Percentiles rank a stretch among this genome's conserved stretches.
phyloP scores from a whole-genome alignment of 192 early-diverging fungal species.

The Oehlia diaphana region DNA sequence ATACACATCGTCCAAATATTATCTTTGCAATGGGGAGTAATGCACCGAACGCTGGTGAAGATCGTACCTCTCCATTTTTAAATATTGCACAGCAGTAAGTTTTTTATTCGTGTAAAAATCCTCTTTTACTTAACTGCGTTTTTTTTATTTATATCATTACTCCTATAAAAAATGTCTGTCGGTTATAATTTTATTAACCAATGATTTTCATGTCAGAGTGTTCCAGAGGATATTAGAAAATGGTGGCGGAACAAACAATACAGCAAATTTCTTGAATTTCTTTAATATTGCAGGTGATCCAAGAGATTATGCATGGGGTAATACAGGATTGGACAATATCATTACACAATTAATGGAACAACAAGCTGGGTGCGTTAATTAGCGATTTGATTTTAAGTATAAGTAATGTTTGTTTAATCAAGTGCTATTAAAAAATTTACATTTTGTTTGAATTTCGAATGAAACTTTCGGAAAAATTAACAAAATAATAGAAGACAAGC shows the following conservation, averaged over 20 bases:
- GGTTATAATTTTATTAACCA: not conserved
- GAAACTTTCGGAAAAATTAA: not conserved
- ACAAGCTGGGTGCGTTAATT: slow-evolving; percentile 45
- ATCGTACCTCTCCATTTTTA: not conserved
- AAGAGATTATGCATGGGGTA: slow-evolving; percentile 87
- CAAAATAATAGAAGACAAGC: slow-evolving; percentile 52
- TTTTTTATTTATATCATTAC: slow-evolving; percentile 25
- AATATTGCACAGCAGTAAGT: not conserved
- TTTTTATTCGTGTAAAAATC: not conserved
- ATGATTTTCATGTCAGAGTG: slow-evolving; percentile 20
- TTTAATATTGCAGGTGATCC: slow-evolving; percentile 47
- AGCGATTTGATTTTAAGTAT: not conserved
- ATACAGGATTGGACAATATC: slow-evolving; percentile 82
- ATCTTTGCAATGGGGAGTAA: slow-evolving; percentile 31
- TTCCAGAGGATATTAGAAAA: slow-evolving; percentile 23
- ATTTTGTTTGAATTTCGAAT: not conserved
- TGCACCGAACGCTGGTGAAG: not conserved
- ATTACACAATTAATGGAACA: slow-evolving; percentile 85
- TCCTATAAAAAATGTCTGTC: too few species aligned
- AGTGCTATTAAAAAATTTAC: not conserved
- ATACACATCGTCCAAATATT: slow-evolving; percentile 28
- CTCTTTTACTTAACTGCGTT: not conserved
- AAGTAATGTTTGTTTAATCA: too few species aligned
- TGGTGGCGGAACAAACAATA: slow-evolving; percentile 22
- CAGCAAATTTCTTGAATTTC: slow-evolving; percentile 28